phyloP scores from a whole-genome alignment of 768 basidiomycete genomes.

The Cantharellus cinnabarinus region DNA sequence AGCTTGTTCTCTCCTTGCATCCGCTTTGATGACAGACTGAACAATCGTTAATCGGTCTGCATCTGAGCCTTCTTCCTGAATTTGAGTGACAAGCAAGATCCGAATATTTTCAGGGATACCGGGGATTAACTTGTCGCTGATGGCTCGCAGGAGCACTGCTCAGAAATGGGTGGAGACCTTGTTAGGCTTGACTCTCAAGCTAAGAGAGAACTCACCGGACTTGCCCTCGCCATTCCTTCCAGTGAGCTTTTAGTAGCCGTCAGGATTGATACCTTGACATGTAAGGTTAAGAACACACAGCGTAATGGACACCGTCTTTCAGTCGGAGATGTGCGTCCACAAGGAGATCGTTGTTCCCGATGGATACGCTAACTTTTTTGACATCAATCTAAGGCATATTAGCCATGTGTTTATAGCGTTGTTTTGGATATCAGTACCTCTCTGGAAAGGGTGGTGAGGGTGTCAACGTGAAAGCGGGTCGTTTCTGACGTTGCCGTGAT shows the following conservation, averaged over 20 bases:
- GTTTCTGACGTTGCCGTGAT: slow-evolving; percentile 19
- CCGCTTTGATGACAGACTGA: slow-evolving; percentile 26
- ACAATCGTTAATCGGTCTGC: slow-evolving; percentile 16
- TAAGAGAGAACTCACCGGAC: not conserved
- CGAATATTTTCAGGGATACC: slow-evolving; percentile 24
- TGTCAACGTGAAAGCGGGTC: slow-evolving; percentile 30
- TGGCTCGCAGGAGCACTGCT: slow-evolving; percentile 20
- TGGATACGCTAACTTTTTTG: slow-evolving; percentile 29
- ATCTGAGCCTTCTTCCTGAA: slow-evolving; percentile 12
- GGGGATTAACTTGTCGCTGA: slow-evolving; percentile 27
- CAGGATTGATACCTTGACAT: not conserved
- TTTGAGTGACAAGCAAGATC: slow-evolving; percentile 28
- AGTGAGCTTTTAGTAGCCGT: not conserved
- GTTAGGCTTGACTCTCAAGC: not conserved
- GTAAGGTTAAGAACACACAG: not conserved
- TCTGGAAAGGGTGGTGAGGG: slow-evolving; percentile 18
- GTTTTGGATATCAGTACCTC: slow-evolving; percentile 7
- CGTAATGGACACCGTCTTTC: slow-evolving; percentile 18
- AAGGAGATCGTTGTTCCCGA: slow-evolving; percentile 33
- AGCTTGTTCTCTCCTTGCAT: slow-evolving; percentile 19
- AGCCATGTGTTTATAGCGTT: not conserved
- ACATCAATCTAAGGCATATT: slow-evolving; percentile 25
- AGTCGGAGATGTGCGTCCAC: slow-evolving; percentile 32
- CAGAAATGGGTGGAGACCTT: not conserved
- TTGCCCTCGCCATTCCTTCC: slow-evolving; percentile 3